These are phyloP conservation scores for Thuja plicata DNA, from an alignment of 83 land plant species.

Conservation along the genomic window DNA sequence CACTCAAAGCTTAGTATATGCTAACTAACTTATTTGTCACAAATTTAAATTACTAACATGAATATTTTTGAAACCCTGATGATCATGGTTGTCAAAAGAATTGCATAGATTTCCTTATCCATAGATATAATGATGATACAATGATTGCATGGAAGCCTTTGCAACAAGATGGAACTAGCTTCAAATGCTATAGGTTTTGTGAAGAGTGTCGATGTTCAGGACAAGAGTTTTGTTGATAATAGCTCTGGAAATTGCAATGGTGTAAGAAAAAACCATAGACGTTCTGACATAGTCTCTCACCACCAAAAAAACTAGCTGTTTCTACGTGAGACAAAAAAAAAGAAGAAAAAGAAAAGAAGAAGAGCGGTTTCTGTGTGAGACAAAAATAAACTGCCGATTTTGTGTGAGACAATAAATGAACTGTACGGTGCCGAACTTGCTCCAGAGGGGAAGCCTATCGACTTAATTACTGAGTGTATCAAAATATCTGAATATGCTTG, in stretches of 20 bases:
- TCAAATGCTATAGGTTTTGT: slow-evolving; percentile 5
- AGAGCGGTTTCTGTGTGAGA: no score
- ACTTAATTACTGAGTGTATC: no score
- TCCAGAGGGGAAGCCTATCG: no score
- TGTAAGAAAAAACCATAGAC: no score
- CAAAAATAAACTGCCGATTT: no score
- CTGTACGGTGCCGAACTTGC: no score
- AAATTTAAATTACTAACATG: background rate
- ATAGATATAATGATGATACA: slow-evolving; percentile 85
- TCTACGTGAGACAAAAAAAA: no score
- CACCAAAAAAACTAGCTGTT: no score
- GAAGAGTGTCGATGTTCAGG: slow-evolving; percentile 10
- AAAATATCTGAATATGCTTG: no score
- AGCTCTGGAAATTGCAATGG: background rate
- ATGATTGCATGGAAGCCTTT: slow-evolving; percentile 38
- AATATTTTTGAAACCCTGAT: slow-evolving; percentile 77
- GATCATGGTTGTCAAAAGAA: slow-evolving; percentile 83
- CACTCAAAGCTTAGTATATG: background rate
- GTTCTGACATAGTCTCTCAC: no score
- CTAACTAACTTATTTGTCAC: background rate
- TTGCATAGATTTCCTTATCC: slow-evolving; percentile 82
- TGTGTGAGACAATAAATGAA: no score
- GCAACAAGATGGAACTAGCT: slow-evolving; percentile 48
- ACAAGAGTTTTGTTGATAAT: background rate
- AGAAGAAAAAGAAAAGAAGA: no score